These are phyloP conservation scores for Usnea hakonensis DNA, from an alignment of 495 filamentous ascomycete species.

Conservation along the genomic window DNA sequence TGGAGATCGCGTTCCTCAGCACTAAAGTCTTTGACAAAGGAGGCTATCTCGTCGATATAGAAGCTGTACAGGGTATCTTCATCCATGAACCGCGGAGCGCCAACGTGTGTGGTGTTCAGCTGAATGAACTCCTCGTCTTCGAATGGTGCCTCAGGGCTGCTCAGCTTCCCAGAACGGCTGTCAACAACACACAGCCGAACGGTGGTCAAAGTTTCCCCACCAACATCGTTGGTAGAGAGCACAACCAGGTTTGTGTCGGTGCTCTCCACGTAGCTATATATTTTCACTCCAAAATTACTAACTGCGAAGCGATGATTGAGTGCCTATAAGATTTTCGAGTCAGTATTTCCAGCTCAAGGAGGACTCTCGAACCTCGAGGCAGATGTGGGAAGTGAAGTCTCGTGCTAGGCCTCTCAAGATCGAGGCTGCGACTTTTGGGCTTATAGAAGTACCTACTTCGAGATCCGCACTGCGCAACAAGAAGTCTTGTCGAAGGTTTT, in stretches of 20 bases:
- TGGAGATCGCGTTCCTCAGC: constrained; percentile 16
- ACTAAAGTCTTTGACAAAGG: constrained; percentile 13
- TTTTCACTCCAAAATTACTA: constrained; percentile 52
- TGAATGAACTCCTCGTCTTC: constrained; percentile 22
- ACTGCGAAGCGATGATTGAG: constrained; percentile 51
- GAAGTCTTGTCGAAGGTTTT: constrained; percentile 42
- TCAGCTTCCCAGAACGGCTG: constrained; percentile 19
- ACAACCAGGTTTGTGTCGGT: constrained; percentile 51
- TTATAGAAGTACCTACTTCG: constrained; percentile 14
- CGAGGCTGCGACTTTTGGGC: neutral
- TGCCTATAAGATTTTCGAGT: constrained; percentile 4
- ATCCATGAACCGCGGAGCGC: constrained; percentile 13
- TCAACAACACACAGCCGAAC: constrained; percentile 31
- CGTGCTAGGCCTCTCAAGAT: neutral
- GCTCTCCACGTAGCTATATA: constrained; percentile 64
- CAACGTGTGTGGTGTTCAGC: constrained; percentile 19
- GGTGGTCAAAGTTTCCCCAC: constrained; percentile 27
- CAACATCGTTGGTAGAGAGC: constrained; percentile 21
- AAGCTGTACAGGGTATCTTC: constrained; percentile 14
- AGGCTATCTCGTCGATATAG: constrained; percentile 15
- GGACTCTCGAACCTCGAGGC: neutral
- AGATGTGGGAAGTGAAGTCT: neutral
- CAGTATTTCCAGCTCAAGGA: neutral
- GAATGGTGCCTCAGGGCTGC: constrained; percentile 19
- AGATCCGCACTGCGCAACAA: constrained; percentile 42